Evolutionary conservation across 768 basidiomycete genomes (phyloP).

Genomic region (Kondoa malvinella): DNA sequence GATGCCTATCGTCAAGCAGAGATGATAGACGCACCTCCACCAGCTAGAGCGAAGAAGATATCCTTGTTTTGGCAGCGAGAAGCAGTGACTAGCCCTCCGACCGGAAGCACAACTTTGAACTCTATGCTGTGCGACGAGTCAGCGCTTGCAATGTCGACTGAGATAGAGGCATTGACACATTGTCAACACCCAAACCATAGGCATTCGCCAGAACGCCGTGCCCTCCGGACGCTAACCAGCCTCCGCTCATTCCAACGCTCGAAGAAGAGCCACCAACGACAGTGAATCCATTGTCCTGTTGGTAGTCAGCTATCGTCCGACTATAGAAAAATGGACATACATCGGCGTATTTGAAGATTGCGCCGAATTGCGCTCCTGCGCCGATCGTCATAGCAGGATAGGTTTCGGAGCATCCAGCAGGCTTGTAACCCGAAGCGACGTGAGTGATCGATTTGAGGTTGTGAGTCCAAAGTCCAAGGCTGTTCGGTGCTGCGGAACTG

Average conservation of each 20-base stretch:
- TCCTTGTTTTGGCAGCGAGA: conserved; percentile 7
- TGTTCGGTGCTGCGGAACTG: neutral
- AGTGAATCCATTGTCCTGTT: neutral
- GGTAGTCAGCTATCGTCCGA: neutral
- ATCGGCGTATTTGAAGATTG: neutral
- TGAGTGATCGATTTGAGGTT: neutral
- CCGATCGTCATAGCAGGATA: neutral
- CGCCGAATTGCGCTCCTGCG: neutral
- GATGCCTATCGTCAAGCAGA: neutral
- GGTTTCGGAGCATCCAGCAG: conserved; percentile 1
- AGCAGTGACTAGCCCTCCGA: neutral
- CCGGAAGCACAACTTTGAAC: neutral
- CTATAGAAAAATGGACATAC: neutral
- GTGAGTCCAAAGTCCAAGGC: conserved; percentile 3
- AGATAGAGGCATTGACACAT: neutral
- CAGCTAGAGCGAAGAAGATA: conserved; percentile 5
- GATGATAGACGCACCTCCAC: neutral
- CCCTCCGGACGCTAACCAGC: neutral
- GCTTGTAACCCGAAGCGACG: neutral
- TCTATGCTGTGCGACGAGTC: neutral
- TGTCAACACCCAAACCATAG: conserved; percentile 4
- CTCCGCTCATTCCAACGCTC: neutral
- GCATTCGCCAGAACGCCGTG: neutral
- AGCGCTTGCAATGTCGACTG: neutral
- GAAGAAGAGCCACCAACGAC: conserved; percentile 1